These are phyloP conservation scores for Neolentinus lepideus DNA, from an alignment of 1,284 basidiomycete genomes.

Conservation along the genomic window DNA sequence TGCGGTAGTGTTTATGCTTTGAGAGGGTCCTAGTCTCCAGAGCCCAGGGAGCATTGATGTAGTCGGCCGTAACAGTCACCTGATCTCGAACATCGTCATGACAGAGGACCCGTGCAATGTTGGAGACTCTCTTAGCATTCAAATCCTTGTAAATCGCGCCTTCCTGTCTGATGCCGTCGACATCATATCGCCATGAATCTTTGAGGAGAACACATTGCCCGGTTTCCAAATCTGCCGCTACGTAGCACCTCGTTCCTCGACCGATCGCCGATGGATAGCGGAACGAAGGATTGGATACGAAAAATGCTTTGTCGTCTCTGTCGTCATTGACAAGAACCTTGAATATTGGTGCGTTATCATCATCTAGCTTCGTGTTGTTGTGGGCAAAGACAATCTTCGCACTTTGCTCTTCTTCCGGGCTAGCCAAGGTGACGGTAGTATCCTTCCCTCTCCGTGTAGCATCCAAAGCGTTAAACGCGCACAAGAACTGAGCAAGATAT, in stretches of 20 bases:
- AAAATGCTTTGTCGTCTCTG: not conserved
- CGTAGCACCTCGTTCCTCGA: not conserved
- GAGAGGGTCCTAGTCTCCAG: not conserved
- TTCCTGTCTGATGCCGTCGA: no score
- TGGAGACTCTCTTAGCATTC: not conserved
- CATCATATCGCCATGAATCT: not conserved
- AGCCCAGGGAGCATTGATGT: no score
- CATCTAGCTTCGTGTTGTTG: not conserved
- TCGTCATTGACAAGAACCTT: not conserved
- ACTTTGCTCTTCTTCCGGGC: not conserved
- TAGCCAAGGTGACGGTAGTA: not conserved
- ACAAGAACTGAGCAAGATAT: no score
- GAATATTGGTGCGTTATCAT: not conserved
- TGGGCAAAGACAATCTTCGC: no score
- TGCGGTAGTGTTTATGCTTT: not conserved
- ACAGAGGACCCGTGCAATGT: not conserved
- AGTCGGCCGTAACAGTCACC: no score
- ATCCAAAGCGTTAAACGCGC: not conserved
- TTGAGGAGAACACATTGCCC: not conserved
- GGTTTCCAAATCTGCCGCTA: not conserved
- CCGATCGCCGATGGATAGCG: not conserved
- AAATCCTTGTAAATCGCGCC: no score
- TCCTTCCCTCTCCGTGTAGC: not conserved
- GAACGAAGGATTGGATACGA: not conserved
- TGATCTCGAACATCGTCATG: not conserved